phyloP scores from a whole-genome alignment of 345 rosid genomes.

The Eucalyptus camaldulensis region DNA sequence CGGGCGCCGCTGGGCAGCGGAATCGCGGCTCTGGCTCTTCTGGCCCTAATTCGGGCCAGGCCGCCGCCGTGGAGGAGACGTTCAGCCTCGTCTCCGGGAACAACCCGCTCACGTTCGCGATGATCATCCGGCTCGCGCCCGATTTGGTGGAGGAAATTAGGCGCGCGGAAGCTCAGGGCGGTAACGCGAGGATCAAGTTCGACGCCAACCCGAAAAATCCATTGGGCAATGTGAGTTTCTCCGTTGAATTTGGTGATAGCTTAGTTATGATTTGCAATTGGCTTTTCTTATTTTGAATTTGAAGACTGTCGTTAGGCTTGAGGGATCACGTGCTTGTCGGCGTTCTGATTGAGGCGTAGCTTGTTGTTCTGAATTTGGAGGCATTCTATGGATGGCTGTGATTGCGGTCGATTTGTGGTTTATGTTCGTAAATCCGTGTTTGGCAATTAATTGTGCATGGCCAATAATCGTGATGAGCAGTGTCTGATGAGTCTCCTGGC shows the following conservation, averaged over 20 bases:
- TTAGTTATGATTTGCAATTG: neutral
- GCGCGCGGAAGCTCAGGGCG: constrained; percentile 62
- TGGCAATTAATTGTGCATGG: neutral
- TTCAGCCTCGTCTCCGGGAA: constrained; percentile 61
- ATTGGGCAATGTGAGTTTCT: constrained; percentile 65
- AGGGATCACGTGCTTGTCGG: neutral
- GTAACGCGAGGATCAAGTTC: constrained; percentile 75
- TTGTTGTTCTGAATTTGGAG: neutral
- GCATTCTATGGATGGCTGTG: neutral
- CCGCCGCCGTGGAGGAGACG: constrained; percentile 26
- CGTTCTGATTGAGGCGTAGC: neutral
- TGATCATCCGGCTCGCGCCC: constrained; percentile 73
- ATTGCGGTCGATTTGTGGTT: neutral
- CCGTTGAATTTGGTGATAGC: neutral
- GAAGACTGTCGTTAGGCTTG: neutral
- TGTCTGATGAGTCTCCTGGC: neutral
- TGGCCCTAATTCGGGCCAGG: neutral
- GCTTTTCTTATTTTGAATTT: neutral
- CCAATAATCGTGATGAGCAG: neutral
- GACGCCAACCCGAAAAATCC: constrained; percentile 52
- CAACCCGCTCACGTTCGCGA: constrained; percentile 47
- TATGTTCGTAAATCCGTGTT: neutral
- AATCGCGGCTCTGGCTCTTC: neutral
- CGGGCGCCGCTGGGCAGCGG: neutral
- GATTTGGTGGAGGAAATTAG: constrained; percentile 90